These are phyloP conservation scores for Colletotrichum lindemuthianum DNA, from an alignment of 2,329 filamentous ascomycete species.

Conservation along the genomic window DNA sequence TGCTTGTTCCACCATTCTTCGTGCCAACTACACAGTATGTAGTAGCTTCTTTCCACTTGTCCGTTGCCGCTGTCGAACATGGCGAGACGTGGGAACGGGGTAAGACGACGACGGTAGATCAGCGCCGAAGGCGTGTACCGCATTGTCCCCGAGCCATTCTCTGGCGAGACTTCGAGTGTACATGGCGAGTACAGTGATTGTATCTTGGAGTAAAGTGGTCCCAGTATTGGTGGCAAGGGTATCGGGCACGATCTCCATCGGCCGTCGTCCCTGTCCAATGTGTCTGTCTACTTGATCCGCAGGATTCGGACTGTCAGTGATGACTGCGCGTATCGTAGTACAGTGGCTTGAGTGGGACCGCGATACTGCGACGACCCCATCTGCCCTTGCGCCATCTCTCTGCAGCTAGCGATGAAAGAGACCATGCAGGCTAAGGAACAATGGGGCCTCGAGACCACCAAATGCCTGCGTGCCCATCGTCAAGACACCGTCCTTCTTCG, in stretches of 20 bases:
- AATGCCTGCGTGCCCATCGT: conserved; percentile 10
- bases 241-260: conserved; percentile 12
- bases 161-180: conserved; percentile 14
- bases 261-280: conserved; percentile 4
- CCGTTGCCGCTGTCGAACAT: no score
- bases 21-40: no score
- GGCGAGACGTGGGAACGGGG: conserved; percentile 14
- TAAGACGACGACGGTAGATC: conserved; percentile 2
- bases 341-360: not conserved
- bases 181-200: conserved; percentile 23
- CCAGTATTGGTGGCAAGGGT: conserved; percentile 19
- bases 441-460: conserved; percentile 8
- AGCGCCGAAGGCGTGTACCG: not conserved
- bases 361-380: not conserved
- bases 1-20: no score
- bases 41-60: no score
- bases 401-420: conserved; percentile 24
- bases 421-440: conserved; percentile 19
- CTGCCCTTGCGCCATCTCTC: conserved; percentile 9
- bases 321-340: conserved; percentile 1
- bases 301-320: conserved; percentile 8
- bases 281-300: not conserved
- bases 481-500: not conserved
- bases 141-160: conserved; percentile 11
- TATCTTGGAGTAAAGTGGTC: conserved; percentile 11